These are phyloP conservation scores for Rhamnella rubrinervis DNA, from an alignment of 331 rosid genomes.

Conservation along the genomic window DNA sequence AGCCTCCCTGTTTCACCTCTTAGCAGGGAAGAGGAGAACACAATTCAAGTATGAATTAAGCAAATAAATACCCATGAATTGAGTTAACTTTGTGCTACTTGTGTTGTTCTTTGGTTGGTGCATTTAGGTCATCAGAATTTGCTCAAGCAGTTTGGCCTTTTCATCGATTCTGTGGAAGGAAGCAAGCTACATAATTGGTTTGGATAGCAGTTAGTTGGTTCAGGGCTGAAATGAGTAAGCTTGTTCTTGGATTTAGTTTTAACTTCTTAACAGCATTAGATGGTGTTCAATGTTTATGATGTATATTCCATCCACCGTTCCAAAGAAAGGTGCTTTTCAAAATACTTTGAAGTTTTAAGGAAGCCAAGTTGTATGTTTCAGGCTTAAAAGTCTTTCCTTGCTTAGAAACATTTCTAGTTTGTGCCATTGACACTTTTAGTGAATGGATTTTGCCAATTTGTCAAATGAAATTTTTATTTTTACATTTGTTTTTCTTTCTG, in stretches of 20 bases:
- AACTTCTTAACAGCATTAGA: constrained; percentile 48
- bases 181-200: constrained; percentile 38
- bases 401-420: constrained; percentile 41
- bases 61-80: background rate
- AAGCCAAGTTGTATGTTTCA: constrained; percentile 55
- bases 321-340: constrained; percentile 63
- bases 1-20: constrained; percentile 24
- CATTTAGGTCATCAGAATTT: constrained; percentile 43
- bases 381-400: constrained; percentile 42
- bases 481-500: constrained; percentile 18
- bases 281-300: constrained; percentile 33
- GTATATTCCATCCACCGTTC: constrained; percentile 68
- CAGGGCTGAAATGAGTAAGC: constrained; percentile 53
- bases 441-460: constrained; percentile 36
- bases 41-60: constrained; percentile 31
- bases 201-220: constrained; percentile 48
- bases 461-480: constrained; percentile 34
- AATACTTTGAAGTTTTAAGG: constrained; percentile 55
- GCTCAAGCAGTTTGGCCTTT: constrained; percentile 31
- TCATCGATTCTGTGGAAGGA: constrained; percentile 29
- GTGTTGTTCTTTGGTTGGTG: constrained; percentile 27
- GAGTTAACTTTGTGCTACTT: background rate
- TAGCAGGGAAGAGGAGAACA: constrained; percentile 37
- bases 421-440: constrained; percentile 32
- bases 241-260: constrained; percentile 49